Base-by-base conservation (phyloP, 495 filamentous ascomycete genomes). In the Daldinia vernicosa region DNA sequence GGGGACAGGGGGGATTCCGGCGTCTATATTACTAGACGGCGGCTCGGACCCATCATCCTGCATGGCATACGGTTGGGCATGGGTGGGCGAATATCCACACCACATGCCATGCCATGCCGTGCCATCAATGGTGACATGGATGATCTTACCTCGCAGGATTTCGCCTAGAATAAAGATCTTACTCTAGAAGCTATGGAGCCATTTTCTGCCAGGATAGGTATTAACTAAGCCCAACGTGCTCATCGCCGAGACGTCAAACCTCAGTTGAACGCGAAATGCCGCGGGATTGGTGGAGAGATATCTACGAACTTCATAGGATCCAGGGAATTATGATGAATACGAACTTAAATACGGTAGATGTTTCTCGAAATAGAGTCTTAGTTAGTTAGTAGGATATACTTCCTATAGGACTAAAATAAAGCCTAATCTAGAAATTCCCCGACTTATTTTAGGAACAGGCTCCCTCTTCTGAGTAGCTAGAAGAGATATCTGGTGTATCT, bases 51-150 rank as follows among this genome's bases (percentile, higher is more conserved):
- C 50, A 58, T 50, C 27, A 27, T 56, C 51, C 50, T 55, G 65
- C 51, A 68, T 56, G 22, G 26, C 51, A 55, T 68, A 68, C 26
- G 52, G 58, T 51, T 68, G 22, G 47, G 37, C 40, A 37, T 19
- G 12, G 19, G 19, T 24, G 27, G n/a, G 19, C 43, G 9, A 22
- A 56, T 53, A 30, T 45, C 54, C 54, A 51, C 65, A 30, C 37
- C 28, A 22, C 51, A 61, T 39, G 15, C 14, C 45, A 35, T 28
- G 28, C 55, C 33, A 35, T 33, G 9, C 32, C 26, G 4, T 27
- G 26, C 26, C 15, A 40, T 55, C 1, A 30, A 47, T n/a, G 47
- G 40, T 59, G n/a, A 53, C 55, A 60, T 52, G 32, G 15, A 14
- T n/a, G 17, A 39, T 45, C 33, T 58, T 43, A 22, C 33, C 15